Evolutionary conservation across 352 stramenopile species (phyloP).

Genomic region (Halophytophthora batemanensis): DNA sequence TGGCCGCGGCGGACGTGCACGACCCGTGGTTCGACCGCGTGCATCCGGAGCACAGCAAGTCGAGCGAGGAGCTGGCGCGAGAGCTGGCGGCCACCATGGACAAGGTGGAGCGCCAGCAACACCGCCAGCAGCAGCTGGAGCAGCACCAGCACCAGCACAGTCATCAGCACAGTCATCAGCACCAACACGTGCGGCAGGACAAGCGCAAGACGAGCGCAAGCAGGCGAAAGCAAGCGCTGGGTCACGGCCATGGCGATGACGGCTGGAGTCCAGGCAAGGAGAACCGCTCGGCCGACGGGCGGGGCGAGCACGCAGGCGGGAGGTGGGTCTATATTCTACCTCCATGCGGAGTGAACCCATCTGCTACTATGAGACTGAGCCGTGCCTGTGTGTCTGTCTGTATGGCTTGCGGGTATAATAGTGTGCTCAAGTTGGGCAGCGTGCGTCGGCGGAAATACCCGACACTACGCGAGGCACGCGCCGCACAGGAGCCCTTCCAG

Average conservation of each 20-base stretch:
- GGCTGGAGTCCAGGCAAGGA: slow-evolving; percentile 28
- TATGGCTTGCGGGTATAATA: neutral
- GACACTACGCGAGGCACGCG: slow-evolving; percentile 21
- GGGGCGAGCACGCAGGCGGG: too few relatives aligned
- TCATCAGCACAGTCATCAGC: too few relatives aligned
- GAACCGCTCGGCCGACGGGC: slow-evolving; percentile 14
- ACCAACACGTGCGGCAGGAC: too few relatives aligned
- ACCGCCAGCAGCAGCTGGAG: too few relatives aligned
- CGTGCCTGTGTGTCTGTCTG: neutral
- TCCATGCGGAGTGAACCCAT: neutral
- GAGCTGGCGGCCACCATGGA: slow-evolving; percentile 19
- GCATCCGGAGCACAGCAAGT: slow-evolving; percentile 51
- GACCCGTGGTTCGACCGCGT: slow-evolving; percentile 67
- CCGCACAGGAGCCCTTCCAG: slow-evolving; percentile 21
- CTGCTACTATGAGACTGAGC: neutral
- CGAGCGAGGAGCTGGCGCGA: slow-evolving; percentile 49
- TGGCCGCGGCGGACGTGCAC: slow-evolving; percentile 18
- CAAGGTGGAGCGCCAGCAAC: slow-evolving; percentile 10
- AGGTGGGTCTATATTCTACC: neutral
- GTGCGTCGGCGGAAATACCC: slow-evolving; percentile 8
- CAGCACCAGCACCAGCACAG: too few relatives aligned
- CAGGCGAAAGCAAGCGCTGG: too few relatives aligned
- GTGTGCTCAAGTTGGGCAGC: neutral
- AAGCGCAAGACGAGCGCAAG: too few relatives aligned
- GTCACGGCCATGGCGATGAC: too few relatives aligned